Base-by-base conservation (phyloP, 768 basidiomycete genomes). In the Serendipita sp. region DNA sequence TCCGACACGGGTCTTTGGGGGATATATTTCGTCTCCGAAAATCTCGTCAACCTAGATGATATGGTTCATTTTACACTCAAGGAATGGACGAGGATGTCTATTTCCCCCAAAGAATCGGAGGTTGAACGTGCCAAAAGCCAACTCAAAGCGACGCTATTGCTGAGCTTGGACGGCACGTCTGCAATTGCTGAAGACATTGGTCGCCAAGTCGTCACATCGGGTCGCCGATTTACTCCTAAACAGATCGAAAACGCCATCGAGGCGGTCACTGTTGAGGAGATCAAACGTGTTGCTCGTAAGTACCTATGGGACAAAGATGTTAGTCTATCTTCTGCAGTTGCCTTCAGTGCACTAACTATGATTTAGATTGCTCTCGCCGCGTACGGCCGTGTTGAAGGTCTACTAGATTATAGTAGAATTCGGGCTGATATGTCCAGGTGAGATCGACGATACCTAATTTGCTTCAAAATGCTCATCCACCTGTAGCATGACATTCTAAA, bases 1-100 rank as follows among this genome's bases (percentile, higher is more conserved):
- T 92, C 93, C 3, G 96, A 99, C 75, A 98, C 94, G 18, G 96
- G 96, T 65, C 84, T 98, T 38, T 99, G 95, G 96, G 95, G 95
- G 70, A 91, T 97, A 76, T 98, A 99, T 80, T 77, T 96, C 64
- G 91, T 94, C 66, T 85, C 90, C 16, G 96, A 99, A 81, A 97
- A 97, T 81, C 72, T 92, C 63, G 81, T 82, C 78, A 93, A 94
- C 78, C 79, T 98, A 48, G 95, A 98, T 71, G 95, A 98, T 73
- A 78, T 97, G 67, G 74, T 84, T 60, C 95, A 99, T 78, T 95
- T 94, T 76, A 95, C 93, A 16, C 79, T 99, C 67, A 85, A 82
- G 75, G 94, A 96, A 78, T 97, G 93, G 94, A 85, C 90, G 16
- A 82, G 95, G 68, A 93, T 98, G 91, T 88, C 88, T 68, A 84